These are phyloP conservation scores for Hyphodiscus hymeniophilus DNA, from an alignment of 495 filamentous ascomycete species.

Conservation along the genomic window DNA sequence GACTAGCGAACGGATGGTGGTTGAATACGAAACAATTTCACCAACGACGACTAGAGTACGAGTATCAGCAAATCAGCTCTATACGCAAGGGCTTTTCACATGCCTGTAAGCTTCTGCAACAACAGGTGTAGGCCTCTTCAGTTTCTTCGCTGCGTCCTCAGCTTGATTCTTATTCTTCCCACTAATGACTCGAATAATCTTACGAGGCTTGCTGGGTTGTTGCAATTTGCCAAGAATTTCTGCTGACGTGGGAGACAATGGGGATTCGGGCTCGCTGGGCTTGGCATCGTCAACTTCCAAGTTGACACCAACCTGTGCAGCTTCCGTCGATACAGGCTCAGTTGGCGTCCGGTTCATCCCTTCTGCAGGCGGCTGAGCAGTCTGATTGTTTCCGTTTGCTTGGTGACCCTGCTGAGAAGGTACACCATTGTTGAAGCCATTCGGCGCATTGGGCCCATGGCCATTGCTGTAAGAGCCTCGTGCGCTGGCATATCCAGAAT, in stretches of 20 bases:
- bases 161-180: constrained; percentile 10
- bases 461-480: constrained; percentile 19
- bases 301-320: not conserved
- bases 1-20: not conserved
- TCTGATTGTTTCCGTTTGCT: not conserved
- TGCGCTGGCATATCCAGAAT: constrained; percentile 22
- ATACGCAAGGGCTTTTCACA: no score
- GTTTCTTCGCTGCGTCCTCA: constrained; percentile 16
- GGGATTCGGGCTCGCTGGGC: not conserved
- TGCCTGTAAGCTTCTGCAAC: constrained; percentile 34
- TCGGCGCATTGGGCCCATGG: not conserved
- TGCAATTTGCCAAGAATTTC: constrained; percentile 20
- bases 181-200: not conserved
- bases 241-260: constrained; percentile 19
- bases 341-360: not conserved
- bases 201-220: constrained; percentile 16
- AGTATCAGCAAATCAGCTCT: not conserved
- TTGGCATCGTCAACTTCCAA: not conserved
- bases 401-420: not conserved
- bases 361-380: not conserved
- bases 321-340: not conserved
- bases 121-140: constrained; percentile 28
- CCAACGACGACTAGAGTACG: constrained; percentile 21
- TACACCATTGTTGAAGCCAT: not conserved
- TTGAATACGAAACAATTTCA: constrained; percentile 5